Base-by-base conservation (phyloP, 805 yeast species). In the Hanseniaspora meyeri region DNA sequence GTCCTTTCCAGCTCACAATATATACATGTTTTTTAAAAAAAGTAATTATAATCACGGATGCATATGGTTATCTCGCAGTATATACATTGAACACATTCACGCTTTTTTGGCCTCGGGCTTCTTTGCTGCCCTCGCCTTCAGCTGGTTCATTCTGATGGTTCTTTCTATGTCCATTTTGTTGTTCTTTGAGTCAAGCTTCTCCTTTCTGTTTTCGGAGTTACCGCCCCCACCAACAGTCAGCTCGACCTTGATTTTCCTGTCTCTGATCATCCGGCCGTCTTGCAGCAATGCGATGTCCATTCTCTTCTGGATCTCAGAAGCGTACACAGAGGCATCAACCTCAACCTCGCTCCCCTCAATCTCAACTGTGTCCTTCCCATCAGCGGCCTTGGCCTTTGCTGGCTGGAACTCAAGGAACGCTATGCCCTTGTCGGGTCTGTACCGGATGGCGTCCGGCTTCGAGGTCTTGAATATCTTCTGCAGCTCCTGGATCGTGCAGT, bases 141-240 rank as follows among this genome's bases (percentile, higher is more conserved):
- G 74, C 62, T 77, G 75, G 56, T 67, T 62, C 46, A 81, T 74
- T 63, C 83, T 78, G 42, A 74, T 78, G 58, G 72, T 77, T 62
- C 95, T 77, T 65, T 90, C 95, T 31, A 75, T 83, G 46, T 77
- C 77, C 62, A 90, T 71, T 64, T 82, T 83, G 47, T 79, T 83
- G 67, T 91, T 91, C 74, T 91, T 91, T 50, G 77, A 78, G 64
- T 80, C 79, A 62, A 93, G 76, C 70, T 93, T 93, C 56, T 78
- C 76, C 49, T 79, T 63, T 64, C 95, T 73, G 43, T 72, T 75
- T 58, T 77, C 72, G 10, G 95, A 82, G 67, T 91, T 91, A 57
- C 97, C 97, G 49, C 98, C 98, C 43, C 98, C 98, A 57, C 98
- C 98, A 51, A 88, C 98, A 2, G 97, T 93, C 63, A 93, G 76